Evolutionary conservation across 106 monocot genomes (phyloP).

Genomic region (Allium sativum): DNA sequence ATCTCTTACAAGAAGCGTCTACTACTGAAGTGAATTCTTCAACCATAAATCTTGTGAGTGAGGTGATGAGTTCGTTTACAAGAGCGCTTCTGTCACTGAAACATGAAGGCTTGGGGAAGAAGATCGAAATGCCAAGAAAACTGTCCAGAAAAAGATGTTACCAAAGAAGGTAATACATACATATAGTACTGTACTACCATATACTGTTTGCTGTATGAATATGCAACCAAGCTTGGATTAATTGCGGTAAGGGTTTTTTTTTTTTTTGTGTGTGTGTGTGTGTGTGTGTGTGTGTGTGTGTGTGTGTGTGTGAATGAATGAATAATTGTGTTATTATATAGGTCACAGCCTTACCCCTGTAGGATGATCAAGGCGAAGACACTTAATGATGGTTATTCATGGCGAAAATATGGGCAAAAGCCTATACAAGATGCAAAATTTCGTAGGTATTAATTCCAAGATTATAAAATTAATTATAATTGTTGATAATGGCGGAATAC

Average conservation of each 20-base stretch:
- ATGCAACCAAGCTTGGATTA: not conserved
- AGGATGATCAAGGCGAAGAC: slow-evolving; percentile 11
- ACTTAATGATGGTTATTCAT: slow-evolving; percentile 35
- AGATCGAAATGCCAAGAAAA: not conserved
- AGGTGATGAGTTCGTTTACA: not conserved
- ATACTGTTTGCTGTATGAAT: not conserved
- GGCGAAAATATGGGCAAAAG: slow-evolving; percentile 83
- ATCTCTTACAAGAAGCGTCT: not conserved
- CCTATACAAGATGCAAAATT: slow-evolving; percentile 24
- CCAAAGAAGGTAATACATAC: slow-evolving; percentile 5
- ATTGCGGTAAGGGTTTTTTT: not conserved
- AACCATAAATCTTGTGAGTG: not conserved
- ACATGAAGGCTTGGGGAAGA: not conserved
- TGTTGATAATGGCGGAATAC: too few species aligned
- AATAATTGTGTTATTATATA: slow-evolving; percentile 7
- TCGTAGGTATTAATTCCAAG: slow-evolving; percentile 28
- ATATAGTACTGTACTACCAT: too few species aligned
- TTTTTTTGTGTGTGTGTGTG: not conserved
- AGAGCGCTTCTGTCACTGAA: slow-evolving; percentile 2
- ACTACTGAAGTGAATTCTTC: not conserved
- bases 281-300: not conserved
- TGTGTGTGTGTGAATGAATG: not conserved
- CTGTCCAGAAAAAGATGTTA: not conserved
- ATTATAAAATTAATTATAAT: not conserved
- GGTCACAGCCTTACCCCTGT: slow-evolving; percentile 9